Percentiles rank a stretch among this genome's conserved stretches.
Evolutionary conservation across 768 basidiomycete species (phyloP).

Genomic region (Rhizopogon roseolus): DNA sequence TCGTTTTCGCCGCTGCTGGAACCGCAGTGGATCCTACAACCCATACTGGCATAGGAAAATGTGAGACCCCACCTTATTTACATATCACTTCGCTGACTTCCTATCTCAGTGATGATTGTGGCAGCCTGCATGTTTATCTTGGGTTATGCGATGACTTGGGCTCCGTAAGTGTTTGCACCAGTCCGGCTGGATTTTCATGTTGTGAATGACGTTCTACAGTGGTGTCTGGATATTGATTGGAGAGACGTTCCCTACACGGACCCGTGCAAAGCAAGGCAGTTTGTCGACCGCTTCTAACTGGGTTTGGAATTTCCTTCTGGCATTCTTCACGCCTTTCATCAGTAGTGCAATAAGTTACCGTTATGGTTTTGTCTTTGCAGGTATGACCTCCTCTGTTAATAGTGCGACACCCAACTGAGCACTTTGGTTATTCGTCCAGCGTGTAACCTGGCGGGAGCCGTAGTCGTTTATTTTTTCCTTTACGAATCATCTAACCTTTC

Average conservation of each 20-base stretch:
- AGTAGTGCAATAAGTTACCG: slow-evolving; percentile 46
- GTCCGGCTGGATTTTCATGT: too few relatives aligned
- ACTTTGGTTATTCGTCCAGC: slow-evolving; percentile 19
- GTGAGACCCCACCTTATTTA: slow-evolving; percentile 23
- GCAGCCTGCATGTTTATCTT: slow-evolving; percentile 67
- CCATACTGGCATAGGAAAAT: slow-evolving; percentile 47
- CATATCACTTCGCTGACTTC: background rate
- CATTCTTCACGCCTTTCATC: slow-evolving; percentile 81
- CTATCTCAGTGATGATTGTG: slow-evolving; percentile 49
- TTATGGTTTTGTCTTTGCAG: slow-evolving; percentile 72
- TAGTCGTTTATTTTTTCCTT: slow-evolving; percentile 67
- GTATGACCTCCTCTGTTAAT: slow-evolving; percentile 20
- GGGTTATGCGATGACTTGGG: slow-evolving; percentile 70
- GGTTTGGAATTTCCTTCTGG: slow-evolving; percentile 68
- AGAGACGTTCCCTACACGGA: slow-evolving; percentile 71
- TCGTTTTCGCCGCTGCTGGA: slow-evolving; percentile 70
- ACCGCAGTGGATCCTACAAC: slow-evolving; percentile 51
- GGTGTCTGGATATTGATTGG: slow-evolving; percentile 77
- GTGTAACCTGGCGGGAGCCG: slow-evolving; percentile 55
- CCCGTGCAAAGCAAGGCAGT: slow-evolving; percentile 67
- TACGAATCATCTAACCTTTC: slow-evolving; percentile 68
- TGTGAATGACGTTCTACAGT: slow-evolving; percentile 12
- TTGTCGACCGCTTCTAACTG: slow-evolving; percentile 63
- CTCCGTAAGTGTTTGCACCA: slow-evolving; percentile 34
- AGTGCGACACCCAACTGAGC: background rate